Percentiles rank a stretch among this genome's conserved stretches.
Conservation (phyloP, 2,329 filamentous ascomycete species). For the Diaporthe batatas region DNA sequence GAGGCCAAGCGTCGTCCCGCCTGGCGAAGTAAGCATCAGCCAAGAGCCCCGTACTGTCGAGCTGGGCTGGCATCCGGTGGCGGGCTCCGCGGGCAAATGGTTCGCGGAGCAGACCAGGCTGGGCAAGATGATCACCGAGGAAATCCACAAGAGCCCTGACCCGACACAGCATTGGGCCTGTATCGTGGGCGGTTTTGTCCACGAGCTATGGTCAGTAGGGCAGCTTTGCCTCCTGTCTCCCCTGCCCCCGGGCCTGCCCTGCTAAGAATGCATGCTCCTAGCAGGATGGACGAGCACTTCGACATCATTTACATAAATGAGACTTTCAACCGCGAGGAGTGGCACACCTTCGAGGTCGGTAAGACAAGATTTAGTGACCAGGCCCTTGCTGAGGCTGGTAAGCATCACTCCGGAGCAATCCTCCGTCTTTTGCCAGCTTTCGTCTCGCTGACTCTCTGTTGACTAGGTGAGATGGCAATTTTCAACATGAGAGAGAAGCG, state of each 20-base stretch:
- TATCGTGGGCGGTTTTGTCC: slow-evolving; percentile 66
- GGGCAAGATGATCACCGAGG: slow-evolving; percentile 68
- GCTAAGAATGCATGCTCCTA: not conserved
- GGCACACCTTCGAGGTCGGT: slow-evolving; percentile 65
- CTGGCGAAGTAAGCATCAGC: slow-evolving; percentile 54
- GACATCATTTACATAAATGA: slow-evolving; percentile 70
- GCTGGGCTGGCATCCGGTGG: slow-evolving; percentile 71
- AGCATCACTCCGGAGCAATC: slow-evolving; percentile 43
- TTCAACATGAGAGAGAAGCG: slow-evolving; percentile 62
- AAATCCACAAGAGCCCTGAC: slow-evolving; percentile 67
- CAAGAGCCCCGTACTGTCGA: slow-evolving; percentile 59
- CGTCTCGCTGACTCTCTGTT: not conserved
- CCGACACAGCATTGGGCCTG: slow-evolving; percentile 73
- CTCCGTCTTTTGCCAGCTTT: not conserved
- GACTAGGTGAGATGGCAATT: slow-evolving; percentile 65
- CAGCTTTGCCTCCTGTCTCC: not conserved
- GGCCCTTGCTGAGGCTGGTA: slow-evolving; percentile 62
- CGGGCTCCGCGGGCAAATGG: slow-evolving; percentile 68
- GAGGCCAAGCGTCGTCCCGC: slow-evolving; percentile 59
- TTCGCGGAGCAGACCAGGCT: slow-evolving; percentile 68
- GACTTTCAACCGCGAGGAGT: slow-evolving; percentile 59
- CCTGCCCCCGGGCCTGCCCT: not conserved
- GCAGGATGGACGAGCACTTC: slow-evolving; percentile 62
- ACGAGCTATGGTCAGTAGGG: slow-evolving; percentile 63
- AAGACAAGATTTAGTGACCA: slow-evolving; percentile 68